Conservation (phyloP, 768 basidiomycete genomes). For the Psilocybe cyanescens region DNA sequence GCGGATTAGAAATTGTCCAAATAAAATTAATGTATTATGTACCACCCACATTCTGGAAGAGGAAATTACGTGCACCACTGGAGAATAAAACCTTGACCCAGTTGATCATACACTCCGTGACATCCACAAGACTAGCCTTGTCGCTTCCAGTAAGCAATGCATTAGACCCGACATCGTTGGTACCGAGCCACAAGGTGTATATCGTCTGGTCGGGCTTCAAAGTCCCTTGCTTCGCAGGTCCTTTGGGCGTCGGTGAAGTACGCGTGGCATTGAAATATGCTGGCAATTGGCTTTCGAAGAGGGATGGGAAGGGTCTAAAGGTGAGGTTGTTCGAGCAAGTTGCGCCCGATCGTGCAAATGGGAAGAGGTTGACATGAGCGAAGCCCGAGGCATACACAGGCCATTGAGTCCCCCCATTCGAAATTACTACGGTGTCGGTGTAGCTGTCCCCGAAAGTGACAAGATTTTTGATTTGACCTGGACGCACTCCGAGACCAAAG, state of each 20-base stretch:
- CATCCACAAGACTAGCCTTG: conserved; percentile 59
- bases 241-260: conserved; percentile 29
- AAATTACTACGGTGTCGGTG: conserved; percentile 50
- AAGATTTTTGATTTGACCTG: conserved; percentile 58
- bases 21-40: too few species aligned
- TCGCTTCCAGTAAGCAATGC: conserved; percentile 57
- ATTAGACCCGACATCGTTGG: conserved; percentile 62
- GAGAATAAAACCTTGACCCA: conserved; percentile 61
- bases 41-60: conserved; percentile 67
- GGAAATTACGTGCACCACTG: conserved; percentile 65
- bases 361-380: conserved; percentile 53
- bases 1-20: not conserved
- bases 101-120: conserved; percentile 58
- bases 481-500: conserved; percentile 18
- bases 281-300: conserved; percentile 64
- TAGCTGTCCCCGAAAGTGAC: conserved; percentile 75
- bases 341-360: conserved; percentile 65
- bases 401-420: conserved; percentile 57
- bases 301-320: conserved; percentile 56
- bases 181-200: conserved; percentile 72
- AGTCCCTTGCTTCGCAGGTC: conserved; percentile 41
- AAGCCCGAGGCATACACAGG: conserved; percentile 63
- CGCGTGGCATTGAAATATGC: conserved; percentile 39
- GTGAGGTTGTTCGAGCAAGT: conserved; percentile 70
- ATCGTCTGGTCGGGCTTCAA: conserved; percentile 50